Evolutionary conservation across 2,329 filamentous ascomycete species (phyloP), one percentile per base, ranked within the genome.

Genomic region (Chalaropsis ovoidea): DNA sequence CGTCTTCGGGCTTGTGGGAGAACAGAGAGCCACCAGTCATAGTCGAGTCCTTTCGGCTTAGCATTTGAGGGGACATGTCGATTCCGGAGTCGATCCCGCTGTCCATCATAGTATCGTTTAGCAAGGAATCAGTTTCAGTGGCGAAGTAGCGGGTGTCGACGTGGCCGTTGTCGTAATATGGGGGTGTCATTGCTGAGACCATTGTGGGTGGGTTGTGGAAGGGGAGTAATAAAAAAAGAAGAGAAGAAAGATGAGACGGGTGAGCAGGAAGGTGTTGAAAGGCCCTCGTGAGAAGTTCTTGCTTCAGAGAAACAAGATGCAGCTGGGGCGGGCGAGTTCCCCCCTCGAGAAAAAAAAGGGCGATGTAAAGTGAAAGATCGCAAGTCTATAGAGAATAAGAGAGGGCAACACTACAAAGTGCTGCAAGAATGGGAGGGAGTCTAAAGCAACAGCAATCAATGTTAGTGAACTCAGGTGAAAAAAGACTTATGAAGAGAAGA

Each of bases 1-100:
- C 77, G 42, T 56, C 74, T 70, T 86, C 83, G 10, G 80, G 79
- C 76, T 86, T 86, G 69, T 83, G 83, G 22, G 84, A 86, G 77
- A 86, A 86, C 69, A 86, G 76, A 67, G 82, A 75, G 17, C 78
- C 75, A n/a, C 17, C 47, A 54, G 71, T 70, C 64, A 80, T 78
- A 61, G 84, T 78, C 68, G 84, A 86, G 68, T 86, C 83, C 74
- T 83, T 78, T 71, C 84, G 79, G 78, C 82, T 85, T 69, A 77
- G 77, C 81, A 86, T 84, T 70, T 79, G 79, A 47, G 84, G 83
- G 63, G 84, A 86, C 76, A 86, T 80, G 70, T 86, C 83, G 65
- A 86, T 75, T 15, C 31, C 43, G 63, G 83, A 85, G 74, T 86
- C 83, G 70, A 86, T 73, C 62, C 74, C 49, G n/a, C 31, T 41